Conservation (phyloP, 1,284 basidiomycete species). For the Microbotryum saponariae region DNA sequence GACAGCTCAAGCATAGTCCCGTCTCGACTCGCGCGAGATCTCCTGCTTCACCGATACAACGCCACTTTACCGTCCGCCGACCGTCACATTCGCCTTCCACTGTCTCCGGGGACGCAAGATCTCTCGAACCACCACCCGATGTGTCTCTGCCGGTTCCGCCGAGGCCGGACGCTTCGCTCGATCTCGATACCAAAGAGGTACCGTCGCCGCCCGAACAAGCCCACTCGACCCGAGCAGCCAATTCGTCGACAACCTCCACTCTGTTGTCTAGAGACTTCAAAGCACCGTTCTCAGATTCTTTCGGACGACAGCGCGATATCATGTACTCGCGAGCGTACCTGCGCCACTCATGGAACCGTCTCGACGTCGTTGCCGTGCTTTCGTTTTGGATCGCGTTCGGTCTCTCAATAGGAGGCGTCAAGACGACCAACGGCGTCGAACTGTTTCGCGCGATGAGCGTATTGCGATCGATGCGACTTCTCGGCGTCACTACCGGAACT, state of each 20-base stretch:
- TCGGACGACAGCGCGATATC: constrained; percentile 41
- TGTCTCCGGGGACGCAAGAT: no score
- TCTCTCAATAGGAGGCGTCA: constrained; percentile 59
- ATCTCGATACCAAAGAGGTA: neutral
- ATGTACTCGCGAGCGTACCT: constrained; percentile 56
- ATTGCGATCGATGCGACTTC: constrained; percentile 69
- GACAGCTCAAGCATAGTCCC: no score
- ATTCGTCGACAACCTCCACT: constrained; percentile 27
- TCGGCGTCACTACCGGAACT: constrained; percentile 86
- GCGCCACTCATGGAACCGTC: constrained; percentile 86
- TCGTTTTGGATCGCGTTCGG: constrained; percentile 74
- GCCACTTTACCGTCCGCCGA: no score
- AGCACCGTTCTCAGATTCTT: constrained; percentile 47
- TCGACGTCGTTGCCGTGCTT: constrained; percentile 77
- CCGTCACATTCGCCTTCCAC: no score
- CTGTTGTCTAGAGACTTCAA: constrained; percentile 34
- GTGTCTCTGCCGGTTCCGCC: no score
- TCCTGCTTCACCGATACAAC: neutral
- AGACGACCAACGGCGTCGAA: constrained; percentile 63
- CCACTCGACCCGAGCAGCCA: constrained; percentile 9
- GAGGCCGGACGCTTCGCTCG: neutral
- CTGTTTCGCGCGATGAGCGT: constrained; percentile 80
- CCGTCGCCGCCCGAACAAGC: neutral
- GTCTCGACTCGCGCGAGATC: no score
- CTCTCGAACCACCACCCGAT: no score